These are phyloP conservation scores for Penicillium crustosum DNA, from an alignment of 2,329 filamentous ascomycete species.

Conservation along the genomic window DNA sequence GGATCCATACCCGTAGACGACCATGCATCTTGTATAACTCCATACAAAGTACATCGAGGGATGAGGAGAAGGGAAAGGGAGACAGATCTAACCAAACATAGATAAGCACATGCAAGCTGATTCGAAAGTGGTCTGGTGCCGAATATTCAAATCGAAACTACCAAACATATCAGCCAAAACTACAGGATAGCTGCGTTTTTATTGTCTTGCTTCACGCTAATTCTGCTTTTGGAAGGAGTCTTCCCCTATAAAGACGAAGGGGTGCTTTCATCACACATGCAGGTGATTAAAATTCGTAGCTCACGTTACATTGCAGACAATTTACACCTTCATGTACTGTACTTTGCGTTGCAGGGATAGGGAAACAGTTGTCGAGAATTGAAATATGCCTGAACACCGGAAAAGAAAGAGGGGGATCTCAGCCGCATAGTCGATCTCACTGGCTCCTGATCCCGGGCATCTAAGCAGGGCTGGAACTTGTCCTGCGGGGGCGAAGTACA, in stretches of 20 bases:
- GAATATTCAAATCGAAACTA: background rate
- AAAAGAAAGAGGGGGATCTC: background rate
- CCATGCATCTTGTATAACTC: no score
- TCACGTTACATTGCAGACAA: constrained; percentile 1
- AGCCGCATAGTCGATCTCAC: background rate
- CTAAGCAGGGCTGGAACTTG: background rate
- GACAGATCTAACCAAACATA: background rate
- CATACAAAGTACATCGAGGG: background rate
- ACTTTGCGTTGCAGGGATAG: background rate
- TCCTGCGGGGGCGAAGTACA: background rate
- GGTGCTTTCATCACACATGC: background rate
- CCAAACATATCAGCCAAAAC: background rate
- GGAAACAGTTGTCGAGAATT: background rate
- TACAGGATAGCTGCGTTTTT: background rate
- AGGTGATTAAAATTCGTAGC: background rate
- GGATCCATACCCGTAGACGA: background rate
- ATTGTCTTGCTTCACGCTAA: background rate
- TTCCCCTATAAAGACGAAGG: no score
- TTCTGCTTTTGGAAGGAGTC: background rate
- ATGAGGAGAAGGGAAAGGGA: background rate
- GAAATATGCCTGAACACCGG: background rate
- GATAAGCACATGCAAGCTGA: background rate
- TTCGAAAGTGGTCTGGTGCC: background rate
- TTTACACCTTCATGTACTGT: background rate
- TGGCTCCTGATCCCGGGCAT: background rate